Percentiles rank a stretch among this genome's conserved stretches.
These are phyloP conservation scores for Hippophae gyantsensis DNA, from an alignment of 306 rosid genomes.

Conservation along the genomic window DNA sequence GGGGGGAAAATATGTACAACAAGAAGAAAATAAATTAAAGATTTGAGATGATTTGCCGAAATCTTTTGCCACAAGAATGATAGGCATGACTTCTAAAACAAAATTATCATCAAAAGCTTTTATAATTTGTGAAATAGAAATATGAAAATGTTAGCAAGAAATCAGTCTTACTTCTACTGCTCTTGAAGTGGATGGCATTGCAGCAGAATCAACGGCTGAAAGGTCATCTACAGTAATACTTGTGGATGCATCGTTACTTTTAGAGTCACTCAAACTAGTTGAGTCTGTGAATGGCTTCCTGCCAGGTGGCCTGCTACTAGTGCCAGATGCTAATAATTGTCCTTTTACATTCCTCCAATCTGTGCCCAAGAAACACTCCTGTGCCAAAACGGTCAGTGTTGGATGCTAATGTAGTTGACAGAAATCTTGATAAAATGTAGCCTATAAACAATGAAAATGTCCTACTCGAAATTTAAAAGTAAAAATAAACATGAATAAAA, in stretches of 20 bases:
- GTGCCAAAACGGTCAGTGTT: constrained; percentile 5
- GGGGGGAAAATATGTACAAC: too few species aligned
- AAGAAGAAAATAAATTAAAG: too few species aligned
- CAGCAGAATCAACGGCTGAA: constrained; percentile 59
- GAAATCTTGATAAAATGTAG: not conserved
- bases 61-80: too few species aligned
- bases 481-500: too few species aligned
- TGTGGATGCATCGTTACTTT: constrained; percentile 77
- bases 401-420: not conserved
- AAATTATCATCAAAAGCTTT: too few species aligned
- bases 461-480: too few species aligned
- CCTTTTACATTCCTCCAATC: constrained; percentile 91
- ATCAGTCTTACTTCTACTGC: constrained; percentile 61
- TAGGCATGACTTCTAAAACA: too few species aligned
- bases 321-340: constrained; percentile 60
- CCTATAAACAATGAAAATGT: not conserved
- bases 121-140: not conserved
- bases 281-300: constrained; percentile 70
- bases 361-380: constrained; percentile 58
- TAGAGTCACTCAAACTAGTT: constrained; percentile 59
- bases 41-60: too few species aligned
- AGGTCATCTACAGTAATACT: constrained; percentile 74
- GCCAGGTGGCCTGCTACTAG: constrained; percentile 52
- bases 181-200: constrained; percentile 73
- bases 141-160: not conserved